phyloP scores from a whole-genome alignment of 495 filamentous ascomycete genomes.

The Penicillium psychrofluorescens region DNA sequence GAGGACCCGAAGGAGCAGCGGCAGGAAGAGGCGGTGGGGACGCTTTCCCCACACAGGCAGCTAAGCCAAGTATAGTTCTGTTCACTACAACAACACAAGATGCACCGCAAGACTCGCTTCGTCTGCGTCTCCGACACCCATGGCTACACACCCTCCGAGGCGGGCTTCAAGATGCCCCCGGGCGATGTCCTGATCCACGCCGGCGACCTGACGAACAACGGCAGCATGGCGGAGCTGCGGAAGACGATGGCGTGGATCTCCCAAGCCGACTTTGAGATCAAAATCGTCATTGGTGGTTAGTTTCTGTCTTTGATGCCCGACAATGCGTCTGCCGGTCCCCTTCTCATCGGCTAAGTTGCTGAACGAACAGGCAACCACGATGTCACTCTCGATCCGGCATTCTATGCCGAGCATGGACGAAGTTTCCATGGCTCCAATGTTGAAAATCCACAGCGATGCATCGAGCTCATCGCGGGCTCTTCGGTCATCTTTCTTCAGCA shows the following conservation, averaged over 20 bases:
- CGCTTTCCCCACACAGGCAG: no score
- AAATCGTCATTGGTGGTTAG: constrained; percentile 53
- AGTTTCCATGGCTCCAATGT: constrained; percentile 54
- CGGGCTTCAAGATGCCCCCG: constrained; percentile 46
- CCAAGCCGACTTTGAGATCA: constrained; percentile 47
- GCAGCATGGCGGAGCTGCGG: constrained; percentile 43
- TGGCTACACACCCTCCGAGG: constrained; percentile 43
- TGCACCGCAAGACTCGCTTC: constrained; percentile 45
- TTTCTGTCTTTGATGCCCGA: background rate
- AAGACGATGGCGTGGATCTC: constrained; percentile 51
- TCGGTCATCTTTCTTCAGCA: constrained; percentile 63
- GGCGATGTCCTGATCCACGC: constrained; percentile 58
- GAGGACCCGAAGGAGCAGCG: no score
- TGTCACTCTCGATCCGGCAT: constrained; percentile 58
- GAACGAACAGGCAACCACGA: constrained; percentile 65
- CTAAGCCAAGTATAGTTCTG: no score
- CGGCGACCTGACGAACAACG: constrained; percentile 53
- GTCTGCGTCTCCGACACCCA: constrained; percentile 59
- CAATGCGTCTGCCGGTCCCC: no score
- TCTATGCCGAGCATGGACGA: constrained; percentile 50
- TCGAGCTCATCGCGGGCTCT: constrained; percentile 41
- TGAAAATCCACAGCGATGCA: constrained; percentile 49
- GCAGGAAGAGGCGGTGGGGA: no score
- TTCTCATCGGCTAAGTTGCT: background rate
- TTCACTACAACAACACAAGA: background rate